Evolutionary conservation across 2,329 filamentous ascomycete species (phyloP), one percentile per base, ranked within the genome.

Genomic region (Allantophomopsis lycopodina): DNA sequence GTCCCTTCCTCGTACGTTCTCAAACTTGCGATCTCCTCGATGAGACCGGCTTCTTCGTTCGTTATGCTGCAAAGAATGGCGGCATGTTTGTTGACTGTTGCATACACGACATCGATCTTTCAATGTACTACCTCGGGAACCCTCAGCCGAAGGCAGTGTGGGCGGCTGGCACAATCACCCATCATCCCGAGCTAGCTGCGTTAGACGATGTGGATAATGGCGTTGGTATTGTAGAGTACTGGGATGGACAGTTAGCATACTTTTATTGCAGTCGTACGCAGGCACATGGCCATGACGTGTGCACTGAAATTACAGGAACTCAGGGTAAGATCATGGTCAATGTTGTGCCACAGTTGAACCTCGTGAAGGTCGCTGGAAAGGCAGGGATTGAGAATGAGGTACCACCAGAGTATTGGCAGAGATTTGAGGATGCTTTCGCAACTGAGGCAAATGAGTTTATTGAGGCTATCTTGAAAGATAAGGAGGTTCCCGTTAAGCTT

Each of bases 91-190:
- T 66, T 18, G 62, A 66, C 46, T 59, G 55, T 43, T 47, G 52
- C 32, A 59, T 66, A 32, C 63, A 66, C 42, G 62, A 65, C 42
- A 63, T 66, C 40, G 63, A 66, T 42, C 52, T 66, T 1, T 56
- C 56, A 1, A 48, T 65, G 1, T 62, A 52, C 49, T 65, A 60
- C 46, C 56, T 66, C 32, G 57, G 57, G 15, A 47, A 55, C 28
- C 45, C 55, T 11, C 48, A 53, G 4, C 55, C 58, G 14, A 63
- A 64, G 45, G 51, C 52, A 10, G 51, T 56, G 30, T 58, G 53
- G 35, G 61, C 60, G 2, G 44, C 55, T 18, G 60, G 61, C 5
- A 53, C 55, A 7, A 45, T 55, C 10, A 49, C 53, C 13, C 49
- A 55, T 15, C 58, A 64, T 37, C 55, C 56, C 13, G 61, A 57